These are phyloP conservation scores for Allantophomopsis lycopodina DNA, from an alignment of 2,329 filamentous ascomycete genomes.

Conservation along the genomic window DNA sequence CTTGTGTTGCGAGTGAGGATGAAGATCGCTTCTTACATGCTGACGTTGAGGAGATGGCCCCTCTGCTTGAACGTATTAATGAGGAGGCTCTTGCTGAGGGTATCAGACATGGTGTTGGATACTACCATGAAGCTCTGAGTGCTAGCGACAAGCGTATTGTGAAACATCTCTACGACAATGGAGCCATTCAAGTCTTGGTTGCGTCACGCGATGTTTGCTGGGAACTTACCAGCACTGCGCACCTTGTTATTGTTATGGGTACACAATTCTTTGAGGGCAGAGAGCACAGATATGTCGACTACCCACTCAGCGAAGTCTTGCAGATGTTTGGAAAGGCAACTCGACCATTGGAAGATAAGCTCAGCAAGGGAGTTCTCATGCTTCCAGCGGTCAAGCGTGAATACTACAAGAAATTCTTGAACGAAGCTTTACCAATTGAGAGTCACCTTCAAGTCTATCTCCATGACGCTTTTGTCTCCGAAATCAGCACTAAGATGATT, in stretches of 20 bases:
- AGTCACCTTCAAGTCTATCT: conserved; percentile 85
- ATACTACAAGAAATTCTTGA: conserved; percentile 98
- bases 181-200: conserved; percentile 58
- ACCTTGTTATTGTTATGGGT: conserved; percentile 91
- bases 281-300: conserved; percentile 95
- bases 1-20: conserved; percentile 76
- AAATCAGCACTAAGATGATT: conserved; percentile 93
- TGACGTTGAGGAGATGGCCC: conserved; percentile 66
- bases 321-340: conserved; percentile 97
- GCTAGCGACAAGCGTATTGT: conserved; percentile 86
- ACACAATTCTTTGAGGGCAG: conserved; percentile 96
- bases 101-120: conserved; percentile 85
- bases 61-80: conserved; percentile 69
- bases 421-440: conserved; percentile 90
- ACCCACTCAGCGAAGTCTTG: conserved; percentile 81
- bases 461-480: conserved; percentile 91
- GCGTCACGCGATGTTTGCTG: conserved; percentile 86
- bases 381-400: conserved; percentile 86
- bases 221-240: conserved; percentile 80
- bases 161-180: conserved; percentile 70
- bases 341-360: conserved; percentile 62
- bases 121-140: conserved; percentile 90
- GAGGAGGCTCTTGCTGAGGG: conserved; percentile 82
- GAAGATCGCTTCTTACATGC: conserved; percentile 90
- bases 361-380: conserved; percentile 90